Evolutionary conservation across 768 basidiomycete genomes (phyloP), one percentile per base, ranked within the genome.

Genomic region (Pleurotus tuoliensis): DNA sequence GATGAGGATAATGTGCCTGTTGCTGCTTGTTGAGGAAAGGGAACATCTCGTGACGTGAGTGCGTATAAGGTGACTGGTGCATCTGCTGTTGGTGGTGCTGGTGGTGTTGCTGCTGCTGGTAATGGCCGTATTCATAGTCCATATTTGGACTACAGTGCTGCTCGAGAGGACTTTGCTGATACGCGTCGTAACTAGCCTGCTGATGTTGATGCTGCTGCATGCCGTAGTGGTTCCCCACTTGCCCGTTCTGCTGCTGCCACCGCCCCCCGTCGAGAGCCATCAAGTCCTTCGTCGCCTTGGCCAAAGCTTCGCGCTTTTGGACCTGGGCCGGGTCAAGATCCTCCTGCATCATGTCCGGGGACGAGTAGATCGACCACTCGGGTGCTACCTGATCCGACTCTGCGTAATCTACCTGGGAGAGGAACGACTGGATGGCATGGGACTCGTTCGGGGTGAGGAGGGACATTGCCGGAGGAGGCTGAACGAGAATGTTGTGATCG

Each of bases 221-320:
- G 46, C 60, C 58, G 54, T 63, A 39, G n/a, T 48, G 46, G 44
- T 60, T 59, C 25, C 58, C 59, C 57, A 61, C 60, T 58, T 66
- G 58, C 56, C 58, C 55, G 44, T 60, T 62, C 50, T 63, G 59
- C 53, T 61, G 60, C 25, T 56, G 56, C 76, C 73, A 83, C 5
- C 65, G 70, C 12, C 69, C 75, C 24, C 73, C 61, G 57, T 87
- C 87, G 24, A 91, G 76, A 3, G 87, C 76, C 84, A 93, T 90
- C 44, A 93, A 81, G 68, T 92, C 88, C 69, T 88, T 90, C 0
- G 90, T 92, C 0, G 90, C 90, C 70, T 87, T 88, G 53, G 86
- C 73, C 54, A 93, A 78, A 1, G 84, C 84, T 54, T 88, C 84
- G 37, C 51, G 51, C 51, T 53, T 53, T 56, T 75, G 83, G 58